Base-by-base conservation (phyloP, 805 yeast species). In the Saccharomycopsis fermentans region DNA sequence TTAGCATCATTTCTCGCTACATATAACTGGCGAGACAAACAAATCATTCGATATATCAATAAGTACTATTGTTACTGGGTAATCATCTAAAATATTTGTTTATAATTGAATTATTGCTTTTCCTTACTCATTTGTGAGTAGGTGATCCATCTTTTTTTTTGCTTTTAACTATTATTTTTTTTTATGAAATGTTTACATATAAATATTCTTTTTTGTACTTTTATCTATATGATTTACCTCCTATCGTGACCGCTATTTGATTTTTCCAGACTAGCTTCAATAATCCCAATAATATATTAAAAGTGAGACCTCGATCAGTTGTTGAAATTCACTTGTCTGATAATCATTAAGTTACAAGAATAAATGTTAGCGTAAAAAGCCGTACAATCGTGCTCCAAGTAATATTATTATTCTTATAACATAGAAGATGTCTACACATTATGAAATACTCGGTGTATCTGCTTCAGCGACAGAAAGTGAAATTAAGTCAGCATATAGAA, bases 401-500 rank as follows among this genome's bases (percentile, higher is more conserved):
- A 19, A 21, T 48, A 48, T 9, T 19, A 16, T 19, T 29, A n/a
- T 27, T 34, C 16, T 12, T 17, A 51, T 26, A 29, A 26, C 3
- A 11, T 21, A 29, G 16, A 51, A 51, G 21, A 51, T 32, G 36
- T 27, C 39, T 34, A 32, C 43, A 35, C 90, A 90, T 0, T 87
- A 87, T 65, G 79, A 72, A 52, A 75, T 74, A 2, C 73, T 86
- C 11, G 78, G 72, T 2, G 75, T 84, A 0, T 57, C 59, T 0
- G 64, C 60, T 6, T 65, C 68, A 0, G 77, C 81, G 2, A 69
- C 81, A 3, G 59, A 53, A 3, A 16, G 48, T 12, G 64, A 62
- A 52, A 81, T 89, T 67, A 87, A 87, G 69, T 87, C 86, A 69
- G 90, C 96, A 0, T 89, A 86, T 72, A 77, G 90, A 65, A 82